phyloP scores from a whole-genome alignment of 2,329 filamentous ascomycete species.

The Cryphonectria japonica region DNA sequence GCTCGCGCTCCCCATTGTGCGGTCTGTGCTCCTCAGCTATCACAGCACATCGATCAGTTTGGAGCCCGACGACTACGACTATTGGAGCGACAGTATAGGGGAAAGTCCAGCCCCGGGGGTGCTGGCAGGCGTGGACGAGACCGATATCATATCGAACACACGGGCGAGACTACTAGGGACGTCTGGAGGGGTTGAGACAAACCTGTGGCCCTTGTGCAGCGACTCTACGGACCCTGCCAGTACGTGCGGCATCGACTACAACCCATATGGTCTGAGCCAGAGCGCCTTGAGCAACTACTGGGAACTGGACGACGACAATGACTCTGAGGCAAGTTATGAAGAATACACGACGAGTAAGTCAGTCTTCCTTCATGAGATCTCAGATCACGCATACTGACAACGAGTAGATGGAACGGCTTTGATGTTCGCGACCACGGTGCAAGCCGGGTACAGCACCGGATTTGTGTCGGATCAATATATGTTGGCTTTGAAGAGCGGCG shows the following conservation, averaged over 20 bases:
- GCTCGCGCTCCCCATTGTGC: slow-evolving; percentile 10
- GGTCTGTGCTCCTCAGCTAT: slow-evolving; percentile 7
- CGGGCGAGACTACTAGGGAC: slow-evolving; percentile 6
- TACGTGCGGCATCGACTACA: slow-evolving; percentile 17
- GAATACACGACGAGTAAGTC: neutral
- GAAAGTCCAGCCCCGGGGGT: neutral
- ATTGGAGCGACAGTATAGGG: neutral
- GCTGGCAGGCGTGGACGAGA: neutral
- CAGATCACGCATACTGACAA: neutral
- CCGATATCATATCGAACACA: neutral
- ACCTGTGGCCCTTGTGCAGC: slow-evolving; percentile 21
- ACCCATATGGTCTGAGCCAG: slow-evolving; percentile 17
- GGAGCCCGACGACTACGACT: neutral
- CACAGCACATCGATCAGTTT: neutral
- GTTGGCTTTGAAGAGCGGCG: slow-evolving; percentile 18
- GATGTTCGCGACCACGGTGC: slow-evolving; percentile 19
- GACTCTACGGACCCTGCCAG: neutral
- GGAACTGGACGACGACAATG: neutral
- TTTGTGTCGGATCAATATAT: slow-evolving; percentile 1
- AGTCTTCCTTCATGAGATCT: neutral
- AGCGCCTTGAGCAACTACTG: slow-evolving; percentile 20
- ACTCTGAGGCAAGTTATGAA: too few species aligned
- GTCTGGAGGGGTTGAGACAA: slow-evolving; percentile 12
- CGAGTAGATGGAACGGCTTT: slow-evolving; percentile 12
- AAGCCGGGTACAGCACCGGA: slow-evolving; percentile 11